Percentiles rank a stretch among this genome's conserved stretches.
Conservation (phyloP, 495 filamentous ascomycete species). For the Xylaria bambusicola region DNA sequence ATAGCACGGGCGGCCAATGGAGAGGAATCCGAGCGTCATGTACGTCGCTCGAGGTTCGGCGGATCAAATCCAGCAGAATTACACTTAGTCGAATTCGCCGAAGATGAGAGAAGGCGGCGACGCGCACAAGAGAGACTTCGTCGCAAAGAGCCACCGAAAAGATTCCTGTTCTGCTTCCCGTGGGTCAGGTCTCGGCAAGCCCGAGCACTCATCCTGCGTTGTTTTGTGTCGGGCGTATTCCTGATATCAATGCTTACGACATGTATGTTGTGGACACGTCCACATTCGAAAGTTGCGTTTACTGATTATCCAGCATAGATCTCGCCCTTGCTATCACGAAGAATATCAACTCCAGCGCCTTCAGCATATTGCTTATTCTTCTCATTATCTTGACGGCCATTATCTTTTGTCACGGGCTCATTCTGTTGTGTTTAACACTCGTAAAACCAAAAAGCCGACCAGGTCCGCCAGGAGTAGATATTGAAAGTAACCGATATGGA, state of each 20-base stretch:
- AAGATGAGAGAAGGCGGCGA: conserved; percentile 27
- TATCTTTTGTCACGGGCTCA: conserved; percentile 76
- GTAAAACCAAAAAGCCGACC: conserved; percentile 40
- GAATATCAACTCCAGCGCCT: conserved; percentile 57
- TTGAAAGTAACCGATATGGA: not conserved
- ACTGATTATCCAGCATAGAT: conserved; percentile 48
- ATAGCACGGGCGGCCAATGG: conserved; percentile 15
- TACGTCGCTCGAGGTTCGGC: conserved; percentile 30
- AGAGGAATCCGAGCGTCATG: conserved; percentile 6
- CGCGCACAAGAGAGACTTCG: conserved; percentile 17
- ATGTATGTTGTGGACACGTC: conserved; percentile 49
- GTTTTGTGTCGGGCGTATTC: conserved; percentile 57
- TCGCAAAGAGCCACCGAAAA: conserved; percentile 33
- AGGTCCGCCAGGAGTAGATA: conserved; percentile 21
- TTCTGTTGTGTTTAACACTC: conserved; percentile 68
- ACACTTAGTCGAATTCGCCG: conserved; percentile 37
- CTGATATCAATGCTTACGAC: conserved; percentile 56
- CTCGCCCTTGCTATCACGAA: conserved; percentile 66
- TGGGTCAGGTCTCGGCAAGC: conserved; percentile 55
- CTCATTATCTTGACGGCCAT: conserved; percentile 71
- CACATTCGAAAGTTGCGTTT: not conserved
- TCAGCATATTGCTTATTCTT: conserved; percentile 75
- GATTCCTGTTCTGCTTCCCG: conserved; percentile 54
- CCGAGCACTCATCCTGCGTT: conserved; percentile 58
- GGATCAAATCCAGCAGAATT: conserved; percentile 40